phyloP scores from a whole-genome alignment of 139 green algal genomes.

The Volvox africanus region DNA sequence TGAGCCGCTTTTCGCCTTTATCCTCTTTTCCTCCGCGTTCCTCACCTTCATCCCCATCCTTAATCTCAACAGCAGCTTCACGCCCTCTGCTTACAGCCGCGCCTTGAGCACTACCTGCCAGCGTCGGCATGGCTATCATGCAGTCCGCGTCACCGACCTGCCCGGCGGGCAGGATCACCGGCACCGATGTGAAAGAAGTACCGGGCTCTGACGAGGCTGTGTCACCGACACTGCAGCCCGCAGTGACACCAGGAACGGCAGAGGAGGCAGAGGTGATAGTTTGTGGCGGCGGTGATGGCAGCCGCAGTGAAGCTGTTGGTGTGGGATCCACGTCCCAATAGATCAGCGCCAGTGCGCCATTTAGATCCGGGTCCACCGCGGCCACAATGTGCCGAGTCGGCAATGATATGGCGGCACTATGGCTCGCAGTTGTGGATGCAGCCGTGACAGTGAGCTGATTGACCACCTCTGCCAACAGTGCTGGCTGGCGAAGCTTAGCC shows the following conservation, averaged over 20 bases:
- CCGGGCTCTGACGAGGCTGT: neutral
- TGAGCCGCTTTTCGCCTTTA: neutral
- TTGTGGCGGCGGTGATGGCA: neutral
- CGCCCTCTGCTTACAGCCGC: neutral
- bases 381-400: conserved; percentile 32
- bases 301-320: neutral
- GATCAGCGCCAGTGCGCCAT: conserved; percentile 5
- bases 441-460: neutral
- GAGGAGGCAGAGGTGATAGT: too few relatives aligned
- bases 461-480: neutral
- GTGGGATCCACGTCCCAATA: conserved; percentile 12
- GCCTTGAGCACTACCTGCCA: neutral
- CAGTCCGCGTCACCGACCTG: neutral
- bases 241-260: neutral
- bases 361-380: conserved; percentile 24
- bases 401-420: neutral
- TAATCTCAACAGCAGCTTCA: neutral
- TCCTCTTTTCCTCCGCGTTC: neutral
- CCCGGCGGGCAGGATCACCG: neutral
- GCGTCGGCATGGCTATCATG: neutral
- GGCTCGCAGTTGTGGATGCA: too few relatives aligned
- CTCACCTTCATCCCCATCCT: neutral
- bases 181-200: too few relatives aligned
- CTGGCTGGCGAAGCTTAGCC: neutral
- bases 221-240: neutral